Conservation (phyloP, 306 rosid genomes). For the Citrullus mucosospermus region DNA sequence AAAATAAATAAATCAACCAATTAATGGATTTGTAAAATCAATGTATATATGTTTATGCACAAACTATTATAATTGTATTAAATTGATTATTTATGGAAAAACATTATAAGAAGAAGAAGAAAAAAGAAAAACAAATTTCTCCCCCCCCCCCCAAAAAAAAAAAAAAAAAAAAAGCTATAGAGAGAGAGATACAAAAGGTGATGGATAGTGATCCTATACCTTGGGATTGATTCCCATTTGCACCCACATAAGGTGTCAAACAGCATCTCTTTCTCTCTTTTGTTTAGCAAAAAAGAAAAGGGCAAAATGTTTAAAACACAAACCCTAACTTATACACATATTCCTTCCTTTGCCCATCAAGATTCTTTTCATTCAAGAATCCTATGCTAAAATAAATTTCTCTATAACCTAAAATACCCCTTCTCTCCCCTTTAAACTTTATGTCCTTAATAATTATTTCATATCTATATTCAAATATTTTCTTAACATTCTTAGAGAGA, state of each 20-base stretch:
- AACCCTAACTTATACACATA: conserved; percentile 9
- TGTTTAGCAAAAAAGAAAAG: conserved; percentile 8
- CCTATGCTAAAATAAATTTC: conserved; percentile 32
- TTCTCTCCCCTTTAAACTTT: too few relatives aligned
- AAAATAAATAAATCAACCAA: background rate
- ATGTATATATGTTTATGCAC: too few relatives aligned
- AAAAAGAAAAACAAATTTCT: too few relatives aligned
- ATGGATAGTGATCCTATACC: conserved; percentile 9
- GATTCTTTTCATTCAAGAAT: conserved; percentile 29
- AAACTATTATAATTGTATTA: too few relatives aligned
- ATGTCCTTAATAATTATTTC: too few relatives aligned
- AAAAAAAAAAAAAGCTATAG: too few relatives aligned
- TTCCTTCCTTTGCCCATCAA: background rate
- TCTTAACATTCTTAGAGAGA: too few relatives aligned
- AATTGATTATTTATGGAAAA: too few relatives aligned
- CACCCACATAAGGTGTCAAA: conserved; percentile 32
- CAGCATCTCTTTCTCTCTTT: conserved; percentile 20
- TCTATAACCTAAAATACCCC: background rate
- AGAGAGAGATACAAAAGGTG: background rate
- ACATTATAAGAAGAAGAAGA: too few relatives aligned
- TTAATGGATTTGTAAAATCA: too few relatives aligned
- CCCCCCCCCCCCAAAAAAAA: too few relatives aligned
- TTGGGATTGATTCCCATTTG: conserved; percentile 60
- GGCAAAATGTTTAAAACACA: conserved; percentile 11
- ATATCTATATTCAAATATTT: too few relatives aligned